A percentile compares a stretch with the other conserved stretches of the same genome.
Conservation (phyloP, 2,329 filamentous ascomycete species). For the Ceratocystis lukuohia region DNA sequence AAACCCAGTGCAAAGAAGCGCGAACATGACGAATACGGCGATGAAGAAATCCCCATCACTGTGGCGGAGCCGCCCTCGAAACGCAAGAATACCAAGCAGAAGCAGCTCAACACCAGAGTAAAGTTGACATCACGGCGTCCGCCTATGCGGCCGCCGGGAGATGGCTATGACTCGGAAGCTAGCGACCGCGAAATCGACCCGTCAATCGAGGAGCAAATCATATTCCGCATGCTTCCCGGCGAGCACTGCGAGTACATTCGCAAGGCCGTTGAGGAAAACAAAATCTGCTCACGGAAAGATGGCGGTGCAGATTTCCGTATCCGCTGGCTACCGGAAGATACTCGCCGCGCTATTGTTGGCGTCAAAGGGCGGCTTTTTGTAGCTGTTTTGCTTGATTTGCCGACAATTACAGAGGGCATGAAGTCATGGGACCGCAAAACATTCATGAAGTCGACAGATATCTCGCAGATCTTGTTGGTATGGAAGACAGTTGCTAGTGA, state of each 20-base stretch:
- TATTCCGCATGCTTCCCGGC: constrained; percentile 77
- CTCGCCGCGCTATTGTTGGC: constrained; percentile 57
- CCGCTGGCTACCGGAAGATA: constrained; percentile 63
- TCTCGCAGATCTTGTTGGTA: constrained; percentile 79
- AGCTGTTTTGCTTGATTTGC: constrained; percentile 67
- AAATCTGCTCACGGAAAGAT: constrained; percentile 52
- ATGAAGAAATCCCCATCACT: constrained; percentile 32
- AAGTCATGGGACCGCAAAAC: constrained; percentile 84
- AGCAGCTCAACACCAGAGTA: constrained; percentile 34
- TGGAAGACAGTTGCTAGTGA: constrained; percentile 54
- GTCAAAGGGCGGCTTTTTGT: constrained; percentile 61
- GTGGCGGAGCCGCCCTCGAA: constrained; percentile 27
- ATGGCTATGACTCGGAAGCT: constrained; percentile 92
- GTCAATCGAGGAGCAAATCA: constrained; percentile 74
- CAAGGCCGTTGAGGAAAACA: constrained; percentile 60
- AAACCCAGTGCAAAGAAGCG: constrained; percentile 53
- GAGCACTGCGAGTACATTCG: constrained; percentile 74
- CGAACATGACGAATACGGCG: constrained; percentile 40
- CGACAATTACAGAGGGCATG: constrained; percentile 65
- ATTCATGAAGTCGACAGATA: constrained; percentile 79
- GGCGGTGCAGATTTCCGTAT: constrained; percentile 68
- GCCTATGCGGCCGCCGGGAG: constrained; percentile 58
- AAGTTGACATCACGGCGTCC: constrained; percentile 37
- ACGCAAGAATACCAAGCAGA: constrained; percentile 30
- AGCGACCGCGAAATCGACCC: constrained; percentile 83